phyloP scores from a whole-genome alignment of 176 grass and related monocot species.

The Carex cristatella region DNA sequence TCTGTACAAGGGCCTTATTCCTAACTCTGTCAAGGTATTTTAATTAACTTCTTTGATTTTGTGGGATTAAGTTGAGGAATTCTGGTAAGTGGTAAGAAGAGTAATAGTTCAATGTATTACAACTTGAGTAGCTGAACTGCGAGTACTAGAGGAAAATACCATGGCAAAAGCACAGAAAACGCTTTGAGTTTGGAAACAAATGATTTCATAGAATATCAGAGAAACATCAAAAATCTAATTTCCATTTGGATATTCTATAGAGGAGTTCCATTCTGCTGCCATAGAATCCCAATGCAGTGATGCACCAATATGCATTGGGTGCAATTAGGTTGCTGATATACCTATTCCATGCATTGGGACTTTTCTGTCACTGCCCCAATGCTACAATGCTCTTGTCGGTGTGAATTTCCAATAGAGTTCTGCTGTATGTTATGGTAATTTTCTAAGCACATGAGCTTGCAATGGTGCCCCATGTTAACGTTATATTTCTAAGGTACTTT shows the following conservation, averaged over 20 bases:
- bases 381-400: background rate
- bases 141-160: background rate
- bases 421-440: background rate
- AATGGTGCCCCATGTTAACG: too few species aligned
- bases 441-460: too few species aligned
- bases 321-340: background rate
- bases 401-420: background rate
- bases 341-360: background rate
- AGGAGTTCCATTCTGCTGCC: background rate
- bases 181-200: too few species aligned
- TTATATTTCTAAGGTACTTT: background rate
- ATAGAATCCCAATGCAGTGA: background rate
- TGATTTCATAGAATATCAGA: too few species aligned
- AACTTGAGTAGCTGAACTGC: background rate
- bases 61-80: background rate
- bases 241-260: background rate
- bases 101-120: background rate
- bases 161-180: background rate
- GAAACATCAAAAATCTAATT: background rate
- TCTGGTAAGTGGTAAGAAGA: background rate
- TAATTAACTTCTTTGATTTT: background rate
- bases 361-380: background rate
- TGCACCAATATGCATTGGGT: background rate
- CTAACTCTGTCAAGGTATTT: constrained; percentile 94
- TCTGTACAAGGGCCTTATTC: constrained; percentile 96